A percentile compares a stretch with the other conserved stretches of the same genome.
phyloP scores from a whole-genome alignment of 2,329 filamentous ascomycete species.

The Dothideomycetes sp. region DNA sequence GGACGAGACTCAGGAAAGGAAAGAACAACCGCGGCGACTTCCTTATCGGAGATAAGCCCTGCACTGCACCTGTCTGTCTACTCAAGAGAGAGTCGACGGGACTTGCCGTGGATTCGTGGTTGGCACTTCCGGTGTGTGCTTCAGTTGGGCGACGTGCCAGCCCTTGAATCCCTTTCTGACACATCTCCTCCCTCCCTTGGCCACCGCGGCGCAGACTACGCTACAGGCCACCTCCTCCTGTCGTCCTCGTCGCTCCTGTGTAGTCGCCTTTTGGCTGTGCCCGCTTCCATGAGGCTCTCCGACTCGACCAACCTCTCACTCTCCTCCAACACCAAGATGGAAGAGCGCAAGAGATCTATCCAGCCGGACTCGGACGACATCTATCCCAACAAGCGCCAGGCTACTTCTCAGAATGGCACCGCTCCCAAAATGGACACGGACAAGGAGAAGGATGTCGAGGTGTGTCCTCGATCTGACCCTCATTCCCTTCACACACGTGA shows the following conservation, averaged over 20 bases:
- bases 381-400: slow-evolving; percentile 83
- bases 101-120: no score
- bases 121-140: no score
- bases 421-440: slow-evolving; percentile 53
- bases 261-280: slow-evolving; percentile 28
- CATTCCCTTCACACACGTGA: slow-evolving; percentile 16
- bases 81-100: no score
- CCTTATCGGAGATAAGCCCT: no score
- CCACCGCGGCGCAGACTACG: no score
- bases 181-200: no score
- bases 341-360: slow-evolving; percentile 96
- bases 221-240: neutral
- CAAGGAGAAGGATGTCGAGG: slow-evolving; percentile 64
- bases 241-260: neutral
- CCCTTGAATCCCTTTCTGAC: no score
- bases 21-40: no score
- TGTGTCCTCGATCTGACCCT: slow-evolving; percentile 40
- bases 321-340: slow-evolving; percentile 90
- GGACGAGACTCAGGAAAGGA: no score
- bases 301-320: slow-evolving; percentile 63
- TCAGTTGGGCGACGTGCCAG: no score
- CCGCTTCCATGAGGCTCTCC: slow-evolving; percentile 80
- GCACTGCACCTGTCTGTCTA: no score
- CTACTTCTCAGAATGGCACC: slow-evolving; percentile 64
- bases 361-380: slow-evolving; percentile 70